Evolutionary conservation across 164 flowering plant genomes (phyloP).

Genomic region (Aristolochia fimbriata): DNA sequence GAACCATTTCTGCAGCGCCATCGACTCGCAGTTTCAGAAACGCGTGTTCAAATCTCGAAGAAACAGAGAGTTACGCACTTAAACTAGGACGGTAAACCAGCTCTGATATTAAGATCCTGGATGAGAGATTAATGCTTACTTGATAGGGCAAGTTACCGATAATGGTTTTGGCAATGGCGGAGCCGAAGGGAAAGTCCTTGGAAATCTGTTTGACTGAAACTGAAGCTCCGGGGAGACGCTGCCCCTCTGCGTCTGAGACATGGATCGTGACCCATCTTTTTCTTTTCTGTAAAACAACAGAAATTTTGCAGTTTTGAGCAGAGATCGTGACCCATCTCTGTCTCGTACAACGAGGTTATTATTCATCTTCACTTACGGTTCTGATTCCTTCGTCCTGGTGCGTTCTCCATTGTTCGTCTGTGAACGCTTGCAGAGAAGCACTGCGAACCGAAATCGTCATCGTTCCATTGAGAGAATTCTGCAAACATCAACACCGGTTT

Average conservation of each 20-base stretch:
- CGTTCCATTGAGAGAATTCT: slow-evolving; percentile 30
- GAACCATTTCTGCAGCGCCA: slow-evolving; percentile 63
- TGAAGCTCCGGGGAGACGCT: slow-evolving; percentile 48
- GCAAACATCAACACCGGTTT: slow-evolving; percentile 11
- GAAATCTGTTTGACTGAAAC: slow-evolving; percentile 52
- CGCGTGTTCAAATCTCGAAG: no score
- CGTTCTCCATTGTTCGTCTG: slow-evolving; percentile 56
- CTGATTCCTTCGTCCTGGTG: slow-evolving; percentile 55
- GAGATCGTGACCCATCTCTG: background rate
- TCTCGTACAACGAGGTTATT: background rate
- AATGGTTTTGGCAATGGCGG: slow-evolving; percentile 76
- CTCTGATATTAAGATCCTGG: no score
- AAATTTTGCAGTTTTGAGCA: background rate
- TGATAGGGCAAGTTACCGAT: slow-evolving; percentile 70
- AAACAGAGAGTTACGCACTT: no score
- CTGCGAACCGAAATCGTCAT: slow-evolving; percentile 39
- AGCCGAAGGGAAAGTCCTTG: slow-evolving; percentile 85
- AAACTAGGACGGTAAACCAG: no score
- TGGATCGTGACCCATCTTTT: slow-evolving; percentile 66
- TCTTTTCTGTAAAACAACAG: slow-evolving; percentile 38
- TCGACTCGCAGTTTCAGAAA: background rate
- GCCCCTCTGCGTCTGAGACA: slow-evolving; percentile 47
- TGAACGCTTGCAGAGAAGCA: slow-evolving; percentile 80
- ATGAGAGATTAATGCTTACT: slow-evolving; percentile 19
- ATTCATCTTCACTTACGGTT: slow-evolving; percentile 22